phyloP scores from a whole-genome alignment of 2,329 filamentous ascomycete species.

The Tolypocladium album region DNA sequence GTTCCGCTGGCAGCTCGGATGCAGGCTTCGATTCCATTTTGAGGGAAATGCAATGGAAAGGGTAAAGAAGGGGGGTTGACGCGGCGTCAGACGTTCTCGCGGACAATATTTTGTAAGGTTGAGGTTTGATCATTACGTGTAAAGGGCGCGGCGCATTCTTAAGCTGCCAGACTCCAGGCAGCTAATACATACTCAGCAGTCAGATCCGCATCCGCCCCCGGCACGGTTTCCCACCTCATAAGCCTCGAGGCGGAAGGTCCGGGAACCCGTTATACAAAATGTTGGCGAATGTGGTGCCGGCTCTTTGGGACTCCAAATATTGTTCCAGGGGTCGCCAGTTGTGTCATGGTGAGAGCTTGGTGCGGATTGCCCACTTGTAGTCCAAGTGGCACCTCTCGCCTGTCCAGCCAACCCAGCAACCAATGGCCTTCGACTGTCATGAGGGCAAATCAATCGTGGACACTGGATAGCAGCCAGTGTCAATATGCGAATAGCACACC shows the following conservation, averaged over 20 bases:
- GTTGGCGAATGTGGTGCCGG: background rate
- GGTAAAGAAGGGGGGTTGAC: background rate
- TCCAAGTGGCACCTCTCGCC: too few species aligned
- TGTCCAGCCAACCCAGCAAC: too few species aligned
- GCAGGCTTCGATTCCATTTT: background rate
- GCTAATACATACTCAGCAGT: too few species aligned
- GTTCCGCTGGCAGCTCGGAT: background rate
- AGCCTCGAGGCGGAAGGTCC: background rate
- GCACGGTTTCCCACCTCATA: background rate
- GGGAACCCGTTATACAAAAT: background rate
- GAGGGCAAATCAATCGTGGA: too few species aligned
- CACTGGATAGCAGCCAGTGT: too few species aligned
- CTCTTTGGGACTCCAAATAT: background rate
- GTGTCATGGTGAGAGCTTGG: background rate
- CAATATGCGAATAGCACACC: too few species aligned
- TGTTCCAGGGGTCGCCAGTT: background rate
- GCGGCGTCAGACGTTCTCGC: background rate
- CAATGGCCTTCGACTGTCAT: background rate
- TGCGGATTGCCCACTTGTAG: too few species aligned
- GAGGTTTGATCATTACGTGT: background rate
- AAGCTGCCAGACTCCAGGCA: too few species aligned
- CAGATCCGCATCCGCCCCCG: background rate
- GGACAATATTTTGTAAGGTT: background rate
- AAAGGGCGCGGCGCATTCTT: background rate
- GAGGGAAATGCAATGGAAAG: background rate